phyloP scores from a whole-genome alignment of 1,139 yeast genomes.

The Kurtzmaniella quercitrusa region DNA sequence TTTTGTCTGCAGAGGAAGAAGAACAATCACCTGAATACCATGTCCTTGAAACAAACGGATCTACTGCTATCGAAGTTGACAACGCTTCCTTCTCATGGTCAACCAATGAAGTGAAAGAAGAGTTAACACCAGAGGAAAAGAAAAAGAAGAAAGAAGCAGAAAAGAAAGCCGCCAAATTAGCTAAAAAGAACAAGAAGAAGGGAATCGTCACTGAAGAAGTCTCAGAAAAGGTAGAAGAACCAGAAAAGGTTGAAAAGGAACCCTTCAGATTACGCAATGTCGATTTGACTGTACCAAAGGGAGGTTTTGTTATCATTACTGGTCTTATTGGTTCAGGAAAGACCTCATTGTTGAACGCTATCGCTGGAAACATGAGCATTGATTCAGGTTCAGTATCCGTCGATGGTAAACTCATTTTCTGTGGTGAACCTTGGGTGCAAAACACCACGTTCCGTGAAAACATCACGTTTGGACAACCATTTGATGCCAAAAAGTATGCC shows the following conservation, averaged over 20 bases:
- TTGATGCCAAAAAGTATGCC: constrained; percentile 24
- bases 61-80: constrained; percentile 13
- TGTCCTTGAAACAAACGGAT: neutral
- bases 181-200: constrained; percentile 6
- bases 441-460: constrained; percentile 42
- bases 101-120: constrained; percentile 8
- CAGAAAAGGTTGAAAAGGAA: constrained; percentile 1
- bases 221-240: neutral
- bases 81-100: constrained; percentile 23
- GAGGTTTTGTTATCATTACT: constrained; percentile 36
- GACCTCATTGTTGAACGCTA: constrained; percentile 33
- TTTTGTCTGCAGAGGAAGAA: constrained; percentile 5
- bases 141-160: constrained; percentile 9
- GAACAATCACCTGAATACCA: neutral
- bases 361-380: constrained; percentile 35
- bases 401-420: constrained; percentile 26
- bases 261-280: constrained; percentile 24
- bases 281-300: constrained; percentile 22
- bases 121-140: constrained; percentile 4
- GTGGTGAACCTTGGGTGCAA: constrained; percentile 43
- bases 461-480: constrained; percentile 34
- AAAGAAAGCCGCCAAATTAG: constrained; percentile 10
- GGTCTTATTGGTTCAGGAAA: constrained; percentile 42
- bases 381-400: constrained; percentile 24
- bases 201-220: constrained; percentile 5